Evolutionary conservation across 257 asterid species (phyloP).

Genomic region (Ophiorrhiza pumila): DNA sequence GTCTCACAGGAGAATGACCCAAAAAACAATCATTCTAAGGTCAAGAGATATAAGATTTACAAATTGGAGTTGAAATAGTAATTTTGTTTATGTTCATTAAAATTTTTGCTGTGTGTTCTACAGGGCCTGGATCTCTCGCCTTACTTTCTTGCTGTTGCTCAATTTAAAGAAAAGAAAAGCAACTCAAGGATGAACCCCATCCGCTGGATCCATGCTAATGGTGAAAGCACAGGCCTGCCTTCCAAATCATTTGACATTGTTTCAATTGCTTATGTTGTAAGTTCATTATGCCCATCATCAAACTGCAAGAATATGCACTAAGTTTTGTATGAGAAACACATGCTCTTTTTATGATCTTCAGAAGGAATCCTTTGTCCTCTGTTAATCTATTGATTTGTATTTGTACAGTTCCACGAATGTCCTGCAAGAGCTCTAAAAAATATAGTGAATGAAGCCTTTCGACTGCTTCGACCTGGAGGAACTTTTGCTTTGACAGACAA

Average conservation of each 20-base stretch:
- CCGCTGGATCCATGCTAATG: slow-evolving; percentile 79
- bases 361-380: background rate
- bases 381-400: background rate
- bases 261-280: slow-evolving; percentile 86
- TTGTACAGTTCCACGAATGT: slow-evolving; percentile 82
- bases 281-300: slow-evolving; percentile 9
- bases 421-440: slow-evolving; percentile 84
- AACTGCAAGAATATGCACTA: background rate
- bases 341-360: background rate
- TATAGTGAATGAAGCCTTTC: slow-evolving; percentile 66
- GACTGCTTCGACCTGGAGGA: slow-evolving; percentile 89
- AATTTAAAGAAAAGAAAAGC: slow-evolving; percentile 57
- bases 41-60: too few species aligned
- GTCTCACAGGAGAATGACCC: too few species aligned
- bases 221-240: slow-evolving; percentile 88
- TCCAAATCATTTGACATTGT: slow-evolving; percentile 78
- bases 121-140: slow-evolving; percentile 96
- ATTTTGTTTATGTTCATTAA: too few species aligned
- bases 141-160: slow-evolving; percentile 85
- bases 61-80: too few species aligned
- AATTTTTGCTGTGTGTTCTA: slow-evolving; percentile 10
- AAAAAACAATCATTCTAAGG: too few species aligned
- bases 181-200: slow-evolving; percentile 37
- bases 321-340: background rate
- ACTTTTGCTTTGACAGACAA: slow-evolving; percentile 82